Evolutionary conservation across 192 early-diverging fungal species (phyloP), one percentile per base, ranked within the genome.

Genomic region (Pilaira anomala): DNA sequence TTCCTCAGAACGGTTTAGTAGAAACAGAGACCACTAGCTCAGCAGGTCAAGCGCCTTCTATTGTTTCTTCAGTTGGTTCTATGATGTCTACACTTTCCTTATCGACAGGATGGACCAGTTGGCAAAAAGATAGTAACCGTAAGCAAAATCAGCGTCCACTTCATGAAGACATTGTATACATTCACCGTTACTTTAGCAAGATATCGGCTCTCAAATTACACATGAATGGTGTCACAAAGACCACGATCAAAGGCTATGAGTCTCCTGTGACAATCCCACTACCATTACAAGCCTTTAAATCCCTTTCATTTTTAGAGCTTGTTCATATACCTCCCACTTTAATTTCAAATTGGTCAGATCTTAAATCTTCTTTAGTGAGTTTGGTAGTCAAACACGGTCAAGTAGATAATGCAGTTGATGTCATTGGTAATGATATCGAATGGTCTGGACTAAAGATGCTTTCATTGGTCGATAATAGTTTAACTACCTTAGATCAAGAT

Each of bases 271-370:
- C 70, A 12, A 24, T 69, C 7, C 22, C 70, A 29, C 44, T 85
- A 0, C 74, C 80, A 4, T 8, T 73, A 3, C 44, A 62, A 0
- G 62, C 73, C 0, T 82, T 85, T 57, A 72, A 75, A 44, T 54
- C 63, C 30, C 51, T 85, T 30, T 65, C 73, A 7, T 76, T 77
- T 70, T 40, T 85, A 14, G 83, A 85, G 48, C 62, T 85, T 8
- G 62, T 73, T 60, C 71, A 78, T 49, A 62, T 85, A 25, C 77
- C 78, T 12, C 77, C 79, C 3, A 58, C 66, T 11, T 62, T 71
- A 16, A 60, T 80, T 24, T 72, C 75, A 24, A 76, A 75, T 1
- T 85, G 83, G 83, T 69, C 76, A 22, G 26, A 45, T n/a, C 40
- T 85, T n/a, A 69, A 74, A 67, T 45, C 51, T 6, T 65, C 66